Percentiles rank a stretch among this genome's conserved stretches.
phyloP scores from a whole-genome alignment of 768 basidiomycete genomes.

The Mycena olivaceomarginata region DNA sequence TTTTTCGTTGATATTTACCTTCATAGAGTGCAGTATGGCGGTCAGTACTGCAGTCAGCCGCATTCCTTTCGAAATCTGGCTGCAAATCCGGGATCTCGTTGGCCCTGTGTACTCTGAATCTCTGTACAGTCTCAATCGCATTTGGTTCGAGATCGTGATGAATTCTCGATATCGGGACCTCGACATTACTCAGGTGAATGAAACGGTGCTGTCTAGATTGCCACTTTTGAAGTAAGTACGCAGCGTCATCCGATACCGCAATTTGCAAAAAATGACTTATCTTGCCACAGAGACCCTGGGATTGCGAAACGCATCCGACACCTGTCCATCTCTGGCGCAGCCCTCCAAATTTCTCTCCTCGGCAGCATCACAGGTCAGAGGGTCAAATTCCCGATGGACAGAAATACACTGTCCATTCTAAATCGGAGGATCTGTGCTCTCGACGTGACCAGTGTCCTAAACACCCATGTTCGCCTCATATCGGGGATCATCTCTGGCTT shows the following conservation, averaged over 20 bases:
- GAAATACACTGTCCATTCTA: conserved; percentile 18
- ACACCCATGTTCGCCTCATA: conserved; percentile 25
- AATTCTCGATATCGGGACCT: conserved; percentile 38
- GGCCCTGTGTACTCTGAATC: neutral
- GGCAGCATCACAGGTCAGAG: conserved; percentile 10
- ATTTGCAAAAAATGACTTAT: neutral
- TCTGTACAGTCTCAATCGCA: conserved; percentile 41
- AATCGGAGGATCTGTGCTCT: conserved; percentile 22
- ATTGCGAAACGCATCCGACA: conserved; percentile 30
- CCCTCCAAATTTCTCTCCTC: conserved; percentile 26
- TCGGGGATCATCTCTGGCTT: conserved; percentile 18
- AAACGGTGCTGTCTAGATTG: conserved; percentile 16
- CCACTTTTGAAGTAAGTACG: conserved; percentile 12
- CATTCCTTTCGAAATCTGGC: conserved; percentile 45
- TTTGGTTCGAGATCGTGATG: conserved; percentile 41
- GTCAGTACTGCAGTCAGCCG: conserved; percentile 21
- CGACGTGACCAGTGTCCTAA: conserved; percentile 1
- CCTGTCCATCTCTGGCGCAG: conserved; percentile 19
- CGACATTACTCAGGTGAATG: conserved; percentile 21
- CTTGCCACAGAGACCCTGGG: conserved; percentile 24
- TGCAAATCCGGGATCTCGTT: conserved; percentile 35
- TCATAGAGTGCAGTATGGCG: neutral
- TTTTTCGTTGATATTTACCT: neutral
- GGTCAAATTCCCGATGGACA: conserved; percentile 30
- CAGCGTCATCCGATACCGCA: neutral